Conservation (phyloP, 164 flowering plant species). For the Warburgia ugandensis region DNA sequence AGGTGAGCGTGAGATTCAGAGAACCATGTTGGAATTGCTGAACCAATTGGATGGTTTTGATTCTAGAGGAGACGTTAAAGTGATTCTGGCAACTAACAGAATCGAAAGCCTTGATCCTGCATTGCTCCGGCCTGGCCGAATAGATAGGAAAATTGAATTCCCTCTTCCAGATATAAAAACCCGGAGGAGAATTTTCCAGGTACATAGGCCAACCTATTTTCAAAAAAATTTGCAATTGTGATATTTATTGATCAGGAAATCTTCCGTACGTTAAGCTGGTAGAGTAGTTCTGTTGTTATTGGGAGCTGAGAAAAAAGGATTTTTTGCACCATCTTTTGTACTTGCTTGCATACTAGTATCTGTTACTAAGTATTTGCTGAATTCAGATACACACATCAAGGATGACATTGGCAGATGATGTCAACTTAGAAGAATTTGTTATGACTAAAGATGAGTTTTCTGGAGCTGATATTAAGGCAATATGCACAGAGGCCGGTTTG, state of each 20-base stretch:
- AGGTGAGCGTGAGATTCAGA: conserved; percentile 95
- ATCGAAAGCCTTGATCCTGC: conserved; percentile 94
- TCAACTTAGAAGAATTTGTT: conserved; percentile 89
- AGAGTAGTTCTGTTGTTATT: too few species aligned
- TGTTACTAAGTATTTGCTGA: not conserved
- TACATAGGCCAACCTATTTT: conserved; percentile 16
- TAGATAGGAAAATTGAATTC: conserved; percentile 87
- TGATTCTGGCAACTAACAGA: conserved; percentile 86
- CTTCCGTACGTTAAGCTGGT: too few species aligned
- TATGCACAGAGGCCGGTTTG: conserved; percentile 94
- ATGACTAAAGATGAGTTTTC: conserved; percentile 92
- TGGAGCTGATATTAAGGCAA: conserved; percentile 93
- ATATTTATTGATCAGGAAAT: too few species aligned
- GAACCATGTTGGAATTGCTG: conserved; percentile 86
- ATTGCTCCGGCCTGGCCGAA: conserved; percentile 84
- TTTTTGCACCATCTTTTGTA: too few species aligned
- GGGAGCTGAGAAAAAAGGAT: too few species aligned
- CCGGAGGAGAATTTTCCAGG: conserved; percentile 87
- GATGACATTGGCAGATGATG: conserved; percentile 93
- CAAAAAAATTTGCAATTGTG: not conserved
- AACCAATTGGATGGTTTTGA: conserved; percentile 96
- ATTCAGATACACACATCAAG: conserved; percentile 79
- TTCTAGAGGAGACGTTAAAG: conserved; percentile 90
- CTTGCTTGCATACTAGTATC: too few species aligned
- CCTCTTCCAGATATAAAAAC: conserved; percentile 93